Evolutionary conservation across 371 early-diverging fungal genomes (phyloP).

Genomic region (Mucor saturninus): DNA sequence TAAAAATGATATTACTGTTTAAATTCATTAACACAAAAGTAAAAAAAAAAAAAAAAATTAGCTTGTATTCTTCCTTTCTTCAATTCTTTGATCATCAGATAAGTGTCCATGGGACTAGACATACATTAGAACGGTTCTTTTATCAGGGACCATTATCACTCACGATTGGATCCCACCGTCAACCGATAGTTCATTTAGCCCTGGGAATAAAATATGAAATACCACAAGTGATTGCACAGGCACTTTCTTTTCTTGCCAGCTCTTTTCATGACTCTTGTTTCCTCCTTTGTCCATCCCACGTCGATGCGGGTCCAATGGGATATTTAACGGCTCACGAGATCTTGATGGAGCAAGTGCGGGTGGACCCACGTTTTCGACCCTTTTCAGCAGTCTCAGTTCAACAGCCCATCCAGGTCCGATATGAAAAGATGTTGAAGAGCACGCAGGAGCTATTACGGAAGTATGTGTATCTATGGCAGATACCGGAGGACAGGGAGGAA

Average conservation of each 20-base stretch:
- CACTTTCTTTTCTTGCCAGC: constrained; percentile 36
- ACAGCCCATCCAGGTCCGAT: not conserved
- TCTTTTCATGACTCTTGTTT: constrained; percentile 24
- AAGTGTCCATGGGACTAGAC: constrained; percentile 23
- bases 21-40: no score
- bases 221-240: constrained; percentile 30
- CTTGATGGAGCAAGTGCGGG: constrained; percentile 9
- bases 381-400: not conserved
- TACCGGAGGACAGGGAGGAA: not conserved
- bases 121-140: constrained; percentile 23
- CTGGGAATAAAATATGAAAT: constrained; percentile 35
- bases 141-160: constrained; percentile 12
- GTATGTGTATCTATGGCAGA: constrained; percentile 12
- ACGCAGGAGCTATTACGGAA: constrained; percentile 4
- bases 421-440: constrained; percentile 9
- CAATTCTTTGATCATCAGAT: constrained; percentile 35
- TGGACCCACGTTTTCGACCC: constrained; percentile 15
- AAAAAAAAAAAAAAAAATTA: not conserved
- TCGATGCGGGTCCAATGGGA: no score
- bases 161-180: constrained; percentile 28
- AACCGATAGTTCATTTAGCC: constrained; percentile 35
- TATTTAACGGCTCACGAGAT: constrained; percentile 14
- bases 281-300: not conserved
- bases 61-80: constrained; percentile 31
- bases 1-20: not conserved